Base-by-base conservation (phyloP, 2,329 filamentous ascomycete genomes). In the Aspergillus flavus region DNA sequence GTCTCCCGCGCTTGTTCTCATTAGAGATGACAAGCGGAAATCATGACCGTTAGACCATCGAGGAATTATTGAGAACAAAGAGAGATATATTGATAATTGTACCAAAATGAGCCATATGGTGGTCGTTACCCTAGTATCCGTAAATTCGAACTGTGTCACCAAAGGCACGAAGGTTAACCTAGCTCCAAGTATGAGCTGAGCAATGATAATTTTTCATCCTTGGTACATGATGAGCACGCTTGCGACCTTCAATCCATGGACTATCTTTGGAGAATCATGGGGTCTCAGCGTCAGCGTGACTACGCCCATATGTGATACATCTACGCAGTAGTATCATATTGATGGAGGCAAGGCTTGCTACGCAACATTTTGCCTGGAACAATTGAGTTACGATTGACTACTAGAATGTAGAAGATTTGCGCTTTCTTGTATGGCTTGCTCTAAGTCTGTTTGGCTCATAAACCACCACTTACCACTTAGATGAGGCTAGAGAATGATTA, bases 31-130 rank as follows among this genome's bases (percentile, higher is more conserved):
- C 62, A 64, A 64, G 62, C 62, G 62, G 62, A 64, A 64, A 64
- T 64, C 62, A 64, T 64, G 58, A 61, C 62, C 62, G 62, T 64
- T 64, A 64, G 62, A 64, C 62, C 57, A 65, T 62, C 57, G 62
- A 64, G 62, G 67, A 81, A 2, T 52, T 52, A 19, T 52, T 52
- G 45, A 41, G 0, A 4, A 10, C 1, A 28, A 0, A 2, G 1
- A 1, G 0, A 4, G 1, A 3, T 41, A n/a, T n/a, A 10, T n/a
- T 4, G 4, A 7, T 41, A 41, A n/a, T 41, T 4, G 7, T n/a
- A 36, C 14, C 5, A 6, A 36, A 6, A 2, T 1, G 6, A 16
- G 6, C 5, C 1, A 5, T 28, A 28, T 28, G 1, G 26, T 28
- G 26, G 4, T 28, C 6, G 1, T 28, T 6, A 23, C 21, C 21